A percentile compares a stretch with the other conserved stretches of the same genome.
Conservation (phyloP, 2,329 filamentous ascomycete species). For the Hypoxylon sp. region DNA sequence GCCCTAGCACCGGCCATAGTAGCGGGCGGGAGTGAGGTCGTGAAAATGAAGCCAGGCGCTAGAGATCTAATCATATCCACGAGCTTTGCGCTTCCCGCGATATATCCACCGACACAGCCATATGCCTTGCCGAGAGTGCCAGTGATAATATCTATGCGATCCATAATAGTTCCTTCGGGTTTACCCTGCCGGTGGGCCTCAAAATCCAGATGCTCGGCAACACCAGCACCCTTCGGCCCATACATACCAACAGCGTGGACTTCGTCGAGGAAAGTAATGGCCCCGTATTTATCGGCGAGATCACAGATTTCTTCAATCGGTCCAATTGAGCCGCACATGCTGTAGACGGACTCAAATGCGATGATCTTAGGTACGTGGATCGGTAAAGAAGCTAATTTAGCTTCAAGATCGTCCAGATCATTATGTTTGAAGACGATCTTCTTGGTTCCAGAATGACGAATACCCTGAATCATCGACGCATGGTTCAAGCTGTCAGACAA, state of each 20-base stretch:
- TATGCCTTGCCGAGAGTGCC: slow-evolving; percentile 98
- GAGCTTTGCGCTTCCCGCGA: slow-evolving; percentile 87
- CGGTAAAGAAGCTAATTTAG: slow-evolving; percentile 90
- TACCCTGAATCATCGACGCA: slow-evolving; percentile 99
- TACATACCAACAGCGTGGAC: slow-evolving; percentile 99
- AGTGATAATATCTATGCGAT: slow-evolving; percentile 97
- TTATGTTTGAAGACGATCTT: slow-evolving; percentile 99
- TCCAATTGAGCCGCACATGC: slow-evolving; percentile 98
- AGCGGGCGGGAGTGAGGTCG: slow-evolving; percentile 93
- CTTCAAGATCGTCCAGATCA: slow-evolving; percentile 91
- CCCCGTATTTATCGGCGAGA: slow-evolving; percentile 96
- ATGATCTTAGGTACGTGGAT: slow-evolving; percentile 94
- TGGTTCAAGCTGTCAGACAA: slow-evolving; percentile 98
- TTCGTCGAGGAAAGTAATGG: slow-evolving; percentile 97
- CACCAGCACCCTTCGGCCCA: slow-evolving; percentile 92
- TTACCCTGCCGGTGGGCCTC: slow-evolving; percentile 84
- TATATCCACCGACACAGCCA: slow-evolving; percentile 97
- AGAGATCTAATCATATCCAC: slow-evolving; percentile 95
- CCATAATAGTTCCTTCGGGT: slow-evolving; percentile 88
- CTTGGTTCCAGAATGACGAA: slow-evolving; percentile 95
- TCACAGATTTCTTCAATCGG: slow-evolving; percentile 97
- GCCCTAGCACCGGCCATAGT: slow-evolving; percentile 95
- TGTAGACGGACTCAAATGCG: slow-evolving; percentile 98
- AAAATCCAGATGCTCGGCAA: slow-evolving; percentile 97
- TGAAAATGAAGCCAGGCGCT: slow-evolving; percentile 98